A percentile compares a stretch with the other conserved stretches of the same genome.
These are phyloP conservation scores for Pichia norvegensis DNA, from an alignment of 1,139 yeast genomes.

Conservation along the genomic window DNA sequence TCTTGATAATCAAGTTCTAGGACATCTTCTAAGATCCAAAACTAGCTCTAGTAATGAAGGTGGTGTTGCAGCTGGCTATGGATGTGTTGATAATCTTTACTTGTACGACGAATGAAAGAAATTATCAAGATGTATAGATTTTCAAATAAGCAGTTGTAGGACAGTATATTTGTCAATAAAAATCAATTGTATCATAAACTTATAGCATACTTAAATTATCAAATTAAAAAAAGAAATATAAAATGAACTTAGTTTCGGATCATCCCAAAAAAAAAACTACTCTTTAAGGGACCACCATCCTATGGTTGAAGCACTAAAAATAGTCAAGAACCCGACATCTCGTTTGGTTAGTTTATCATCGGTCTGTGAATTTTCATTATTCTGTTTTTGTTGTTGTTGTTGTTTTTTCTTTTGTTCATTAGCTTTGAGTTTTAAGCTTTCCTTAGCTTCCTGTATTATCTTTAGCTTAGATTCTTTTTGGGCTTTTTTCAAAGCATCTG, in stretches of 20 bases:
- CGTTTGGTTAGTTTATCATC: slow-evolving; percentile 9
- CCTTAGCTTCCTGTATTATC: slow-evolving; percentile 17
- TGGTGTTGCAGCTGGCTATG: slow-evolving; percentile 98
- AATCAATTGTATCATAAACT: too few species aligned
- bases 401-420: slow-evolving; percentile 3
- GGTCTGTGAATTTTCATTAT: neutral
- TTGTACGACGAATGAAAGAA: slow-evolving; percentile 28
- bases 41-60: slow-evolving; percentile 87
- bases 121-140: neutral
- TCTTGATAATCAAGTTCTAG: slow-evolving; percentile 59
- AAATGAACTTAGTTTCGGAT: neutral
- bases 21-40: slow-evolving; percentile 84
- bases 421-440: slow-evolving; percentile 7
- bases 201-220: neutral
- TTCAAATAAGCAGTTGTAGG: too few species aligned
- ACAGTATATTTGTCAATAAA: too few species aligned
- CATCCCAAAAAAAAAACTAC: neutral
- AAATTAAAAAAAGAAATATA: neutral
- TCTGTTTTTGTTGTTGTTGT: slow-evolving; percentile 1
- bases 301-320: slow-evolving; percentile 22
- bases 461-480: slow-evolving; percentile 13
- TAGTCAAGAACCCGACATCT: slow-evolving; percentile 23
- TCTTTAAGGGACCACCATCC: slow-evolving; percentile 30
- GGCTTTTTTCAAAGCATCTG: slow-evolving; percentile 3
- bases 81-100: slow-evolving; percentile 78